Evolutionary conservation across 768 basidiomycete species (phyloP).

Genomic region (Naganishia vaughanmartiniae): DNA sequence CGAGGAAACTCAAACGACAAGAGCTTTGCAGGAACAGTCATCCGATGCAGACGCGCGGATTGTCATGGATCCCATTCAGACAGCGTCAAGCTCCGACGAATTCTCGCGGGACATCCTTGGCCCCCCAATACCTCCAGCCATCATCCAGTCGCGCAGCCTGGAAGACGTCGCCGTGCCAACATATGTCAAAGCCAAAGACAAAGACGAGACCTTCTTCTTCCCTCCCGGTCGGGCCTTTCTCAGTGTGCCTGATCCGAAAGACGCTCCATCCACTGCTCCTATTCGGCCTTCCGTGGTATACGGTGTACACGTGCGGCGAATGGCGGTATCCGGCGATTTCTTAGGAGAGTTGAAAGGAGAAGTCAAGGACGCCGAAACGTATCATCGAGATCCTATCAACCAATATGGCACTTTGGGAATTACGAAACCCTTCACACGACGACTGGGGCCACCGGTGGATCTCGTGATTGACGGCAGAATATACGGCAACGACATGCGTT

Average conservation of each 20-base stretch:
- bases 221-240: conserved; percentile 8
- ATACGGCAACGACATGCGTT: conserved; percentile 64
- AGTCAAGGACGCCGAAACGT: conserved; percentile 65
- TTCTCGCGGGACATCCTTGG: conserved; percentile 32
- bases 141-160: conserved; percentile 35
- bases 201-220: conserved; percentile 38
- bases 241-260: conserved; percentile 19
- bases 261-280: conserved; percentile 34
- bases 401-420: conserved; percentile 72
- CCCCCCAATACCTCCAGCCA: conserved; percentile 46
- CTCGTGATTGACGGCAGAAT: conserved; percentile 76
- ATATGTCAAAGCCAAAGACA: conserved; percentile 35
- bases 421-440: conserved; percentile 78
- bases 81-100: conserved; percentile 17
- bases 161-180: conserved; percentile 32
- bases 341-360: conserved; percentile 66
- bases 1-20: neutral
- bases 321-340: conserved; percentile 60
- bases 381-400: conserved; percentile 76
- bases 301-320: conserved; percentile 63
- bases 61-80: conserved; percentile 28
- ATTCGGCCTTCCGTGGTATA: conserved; percentile 52
- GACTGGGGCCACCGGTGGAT: conserved; percentile 72
- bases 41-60: neutral
- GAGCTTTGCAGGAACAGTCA: neutral